A percentile compares a stretch with the other conserved stretches of the same genome.
Evolutionary conservation across 1,284 basidiomycete genomes (phyloP).

Genomic region (Athelia sp.): DNA sequence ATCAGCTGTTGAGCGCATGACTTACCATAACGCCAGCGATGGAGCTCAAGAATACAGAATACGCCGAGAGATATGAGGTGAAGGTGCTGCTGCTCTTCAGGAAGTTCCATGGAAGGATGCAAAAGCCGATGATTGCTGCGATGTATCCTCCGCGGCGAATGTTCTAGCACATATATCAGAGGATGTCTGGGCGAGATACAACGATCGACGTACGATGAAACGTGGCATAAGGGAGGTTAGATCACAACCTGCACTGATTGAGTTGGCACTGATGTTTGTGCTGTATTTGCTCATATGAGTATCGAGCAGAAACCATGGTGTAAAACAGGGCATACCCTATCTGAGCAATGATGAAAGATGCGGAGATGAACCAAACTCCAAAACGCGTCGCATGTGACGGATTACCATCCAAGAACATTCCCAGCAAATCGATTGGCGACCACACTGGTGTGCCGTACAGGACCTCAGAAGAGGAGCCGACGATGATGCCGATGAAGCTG

Average conservation of each 20-base stretch:
- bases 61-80: constrained; percentile 80
- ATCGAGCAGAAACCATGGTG: not conserved
- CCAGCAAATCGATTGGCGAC: constrained; percentile 75
- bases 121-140: constrained; percentile 69
- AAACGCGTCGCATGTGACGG: constrained; percentile 65
- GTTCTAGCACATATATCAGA: constrained; percentile 46
- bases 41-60: constrained; percentile 78
- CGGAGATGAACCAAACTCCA: constrained; percentile 74
- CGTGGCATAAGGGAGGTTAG: constrained; percentile 76
- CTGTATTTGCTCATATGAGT: constrained; percentile 24
- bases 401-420: constrained; percentile 59
- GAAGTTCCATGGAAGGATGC: constrained; percentile 79
- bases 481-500: constrained; percentile 81
- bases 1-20: constrained; percentile 2
- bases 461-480: constrained; percentile 72
- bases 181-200: no score
- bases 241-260: constrained; percentile 82
- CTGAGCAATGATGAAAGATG: constrained; percentile 73
- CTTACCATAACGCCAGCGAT: constrained; percentile 78
- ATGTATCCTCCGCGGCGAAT: constrained; percentile 83
- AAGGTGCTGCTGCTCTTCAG: constrained; percentile 75
- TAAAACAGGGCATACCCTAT: constrained; percentile 19
- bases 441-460: constrained; percentile 79
- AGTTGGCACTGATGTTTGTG: constrained; percentile 83
- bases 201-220: constrained; percentile 52